Evolutionary conservation across 78 protist genomes (phyloP).

Genomic region (Protostelium mycophagum): DNA sequence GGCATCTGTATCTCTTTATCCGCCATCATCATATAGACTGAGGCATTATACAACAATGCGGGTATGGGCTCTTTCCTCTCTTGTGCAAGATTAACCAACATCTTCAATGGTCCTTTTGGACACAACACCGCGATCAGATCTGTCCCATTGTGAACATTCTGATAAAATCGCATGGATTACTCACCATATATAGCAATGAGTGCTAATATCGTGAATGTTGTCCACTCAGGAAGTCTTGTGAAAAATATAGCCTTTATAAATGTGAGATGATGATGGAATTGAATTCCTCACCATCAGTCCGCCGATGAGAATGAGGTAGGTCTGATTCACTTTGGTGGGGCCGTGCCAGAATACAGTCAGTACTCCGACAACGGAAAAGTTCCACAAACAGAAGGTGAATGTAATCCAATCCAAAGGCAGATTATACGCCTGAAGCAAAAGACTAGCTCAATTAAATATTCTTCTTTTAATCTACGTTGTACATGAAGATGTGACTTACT

Average conservation of each 20-base stretch:
- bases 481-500: slow-evolving; percentile 16
- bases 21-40: not conserved
- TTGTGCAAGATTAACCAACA: slow-evolving; percentile 88
- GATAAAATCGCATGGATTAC: not conserved
- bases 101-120: slow-evolving; percentile 90
- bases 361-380: slow-evolving; percentile 87
- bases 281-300: slow-evolving; percentile 15
- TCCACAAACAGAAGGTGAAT: slow-evolving; percentile 57
- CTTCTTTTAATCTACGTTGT: not conserved
- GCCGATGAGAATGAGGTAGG: slow-evolving; percentile 14
- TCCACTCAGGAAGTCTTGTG: slow-evolving; percentile 91
- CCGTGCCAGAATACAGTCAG: slow-evolving; percentile 75
- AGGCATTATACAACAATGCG: slow-evolving; percentile 80
- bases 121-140: slow-evolving; percentile 87
- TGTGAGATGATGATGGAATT: not conserved
- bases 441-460: no score
- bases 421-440: slow-evolving; percentile 19
- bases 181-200: slow-evolving; percentile 80
- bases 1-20: not conserved
- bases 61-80: slow-evolving; percentile 90
- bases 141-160: not conserved
- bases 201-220: slow-evolving; percentile 84
- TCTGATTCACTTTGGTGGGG: slow-evolving; percentile 33
- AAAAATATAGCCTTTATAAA: slow-evolving; percentile 53
- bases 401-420: slow-evolving; percentile 62